These are phyloP conservation scores for Trichoderma guizhouense DNA, from an alignment of 2,329 filamentous ascomycete species.

Conservation along the genomic window DNA sequence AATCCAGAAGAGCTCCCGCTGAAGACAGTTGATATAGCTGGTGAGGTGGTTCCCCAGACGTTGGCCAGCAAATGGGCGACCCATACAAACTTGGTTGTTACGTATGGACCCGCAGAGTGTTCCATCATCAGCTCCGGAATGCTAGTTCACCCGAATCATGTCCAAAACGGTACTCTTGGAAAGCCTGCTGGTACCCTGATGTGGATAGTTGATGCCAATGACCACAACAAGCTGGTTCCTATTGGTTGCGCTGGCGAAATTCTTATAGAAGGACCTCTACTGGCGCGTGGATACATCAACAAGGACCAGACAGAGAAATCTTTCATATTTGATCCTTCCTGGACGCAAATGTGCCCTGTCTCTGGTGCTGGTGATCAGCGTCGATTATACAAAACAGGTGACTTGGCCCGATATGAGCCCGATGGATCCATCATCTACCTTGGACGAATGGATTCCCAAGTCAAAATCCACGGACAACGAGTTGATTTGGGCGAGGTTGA, in stretches of 20 bases:
- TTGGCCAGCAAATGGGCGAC: neutral
- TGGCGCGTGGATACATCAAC: constrained; percentile 11
- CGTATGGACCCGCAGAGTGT: neutral
- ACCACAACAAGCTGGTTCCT: constrained; percentile 1
- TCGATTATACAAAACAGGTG: constrained; percentile 44
- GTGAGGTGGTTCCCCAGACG: constrained; percentile 19
- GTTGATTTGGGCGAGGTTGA: constrained; percentile 36
- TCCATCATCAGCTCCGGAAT: neutral
- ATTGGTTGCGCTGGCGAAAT: constrained; percentile 17
- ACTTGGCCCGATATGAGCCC: constrained; percentile 39
- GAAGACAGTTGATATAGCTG: constrained; percentile 18
- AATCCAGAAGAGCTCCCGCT: constrained; percentile 15
- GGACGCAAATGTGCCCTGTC: neutral
- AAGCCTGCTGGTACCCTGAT: neutral
- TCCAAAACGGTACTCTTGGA: neutral
- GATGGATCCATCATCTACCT: constrained; percentile 40
- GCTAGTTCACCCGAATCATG: neutral
- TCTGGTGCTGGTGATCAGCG: neutral
- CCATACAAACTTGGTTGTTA: neutral
- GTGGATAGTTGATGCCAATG: constrained; percentile 11
- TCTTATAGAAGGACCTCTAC: constrained; percentile 1
- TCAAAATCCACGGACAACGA: constrained; percentile 54
- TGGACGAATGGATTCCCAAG: constrained; percentile 53
- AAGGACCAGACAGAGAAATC: neutral
- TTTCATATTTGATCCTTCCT: neutral